Base-by-base conservation (phyloP, 345 rosid genomes). In the Pugionium dolabratum region DNA sequence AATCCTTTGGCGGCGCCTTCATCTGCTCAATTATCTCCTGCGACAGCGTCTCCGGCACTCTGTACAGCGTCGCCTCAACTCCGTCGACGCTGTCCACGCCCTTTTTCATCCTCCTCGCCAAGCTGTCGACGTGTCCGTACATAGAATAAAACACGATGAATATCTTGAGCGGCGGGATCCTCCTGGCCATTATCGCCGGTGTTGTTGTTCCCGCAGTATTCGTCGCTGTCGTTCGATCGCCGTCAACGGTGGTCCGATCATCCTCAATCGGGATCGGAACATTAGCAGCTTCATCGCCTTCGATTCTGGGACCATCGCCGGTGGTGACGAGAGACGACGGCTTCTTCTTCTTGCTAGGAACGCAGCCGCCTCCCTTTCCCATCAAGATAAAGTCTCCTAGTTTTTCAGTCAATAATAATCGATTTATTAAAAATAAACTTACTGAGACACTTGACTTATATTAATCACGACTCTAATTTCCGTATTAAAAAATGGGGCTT, bases 321-420 rank as follows among this genome's bases (percentile, higher is more conserved):
- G 59, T 55, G 28, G 51, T 70, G 53, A 55, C 44, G 30, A 46
- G 56, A 26, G 79, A 57, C 40, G 84, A 63, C 33, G 82, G 79
- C 33, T 76, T 77, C 71, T 81, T 89, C 65, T 83, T 89, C 85
- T 89, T 92, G 85, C 96, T 92, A 3, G 95, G 98, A 33, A 92
- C 95, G 54, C 98, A 92, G 40, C 98, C 98, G 4, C 89, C 95
- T 9, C 98, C 98, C 81, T 92, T 89, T 50, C 98, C 98, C 98
- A 92, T 91, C 67, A 60, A 33, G 62, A 67, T 50, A 64, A 4
- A 52, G 65, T 59, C 45, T 28, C 53, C 10, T 18, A 51, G 48
- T 51, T 36, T 54, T 28, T 47, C 58, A 63, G 75, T 59, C 71
- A 50, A 68, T 66, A 43, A 62, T 7, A 39, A 67, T 6, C 6